Base-by-base conservation (phyloP, 805 yeast species). In the Dipodascus geniculatus region DNA sequence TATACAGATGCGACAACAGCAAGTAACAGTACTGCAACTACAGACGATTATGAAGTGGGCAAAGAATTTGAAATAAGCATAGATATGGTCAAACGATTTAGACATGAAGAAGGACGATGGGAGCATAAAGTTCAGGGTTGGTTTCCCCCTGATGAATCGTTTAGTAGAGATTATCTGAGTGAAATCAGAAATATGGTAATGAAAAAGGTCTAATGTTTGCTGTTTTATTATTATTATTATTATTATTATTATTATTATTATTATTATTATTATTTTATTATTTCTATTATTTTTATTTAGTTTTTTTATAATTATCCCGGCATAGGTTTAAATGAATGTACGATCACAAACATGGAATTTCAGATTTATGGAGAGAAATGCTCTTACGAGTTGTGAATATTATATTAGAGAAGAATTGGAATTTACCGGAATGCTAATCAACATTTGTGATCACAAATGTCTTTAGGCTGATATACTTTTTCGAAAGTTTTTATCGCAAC, bases 61-160 rank as follows among this genome's bases (percentile, higher is more conserved):
- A 58, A 66, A 24, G 72, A 68, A 56, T 69, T 65, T 52, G 60
- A 60, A 38, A 54, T 69, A 3, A 51, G 63, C 1, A 58, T 60
- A 2, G 65, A 62, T 16, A 56, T 63, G 42, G 54, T 62, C 9
- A 48, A 60, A 22, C 57, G 53, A 31, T 62, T 66, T 52, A 55
- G 56, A 20, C 67, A 62, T 23, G 71, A 69, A 50, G 70, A 69
- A 51, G 67, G 63, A 38, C 56, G 68, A 22, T 69, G 72, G 72
- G 51, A 50, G 38, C 58, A 64, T 31, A 68, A 66, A 52, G 62
- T 64, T 6, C 57, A 54, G 31, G 63, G 63, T n/a, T 69, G 72
- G 72, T 62, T 65, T 50, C 57, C 59, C 23, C 62, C 61, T 8
- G 58, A 54, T 42, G 63, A 58, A 48, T 48, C 52, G 23, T 48